Evolutionary conservation across 2,329 filamentous ascomycete genomes (phyloP).

Genomic region (Juglanconis juglandina): DNA sequence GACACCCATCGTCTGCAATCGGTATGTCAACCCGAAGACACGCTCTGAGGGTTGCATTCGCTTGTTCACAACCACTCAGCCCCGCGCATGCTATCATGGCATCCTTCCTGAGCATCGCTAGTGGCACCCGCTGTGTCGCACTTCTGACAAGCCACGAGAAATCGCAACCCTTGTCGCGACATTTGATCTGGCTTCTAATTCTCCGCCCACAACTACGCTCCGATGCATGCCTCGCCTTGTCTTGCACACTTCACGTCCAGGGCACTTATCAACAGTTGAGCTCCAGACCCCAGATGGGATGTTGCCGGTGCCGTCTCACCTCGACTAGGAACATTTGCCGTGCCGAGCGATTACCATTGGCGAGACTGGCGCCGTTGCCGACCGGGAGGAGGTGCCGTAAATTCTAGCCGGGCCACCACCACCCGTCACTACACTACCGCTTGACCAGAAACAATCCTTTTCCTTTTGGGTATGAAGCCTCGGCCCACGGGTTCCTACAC

Average conservation of each 20-base stretch:
- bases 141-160: constrained; percentile 7
- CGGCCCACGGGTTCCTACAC: neutral
- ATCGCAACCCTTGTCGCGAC: constrained; percentile 4
- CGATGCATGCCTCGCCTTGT: neutral
- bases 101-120: neutral
- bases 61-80: neutral
- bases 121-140: neutral
- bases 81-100: neutral
- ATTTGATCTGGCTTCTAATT: neutral
- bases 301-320: no score
- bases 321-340: no score
- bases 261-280: no score
- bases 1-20: neutral
- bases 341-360: no score
- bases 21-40: neutral
- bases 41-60: neutral
- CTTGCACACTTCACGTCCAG: neutral
- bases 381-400: no score
- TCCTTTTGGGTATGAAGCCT: neutral
- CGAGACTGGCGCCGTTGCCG: no score
- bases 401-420: no score
- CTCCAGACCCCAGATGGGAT: no score
- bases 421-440: neutral
- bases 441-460: neutral
- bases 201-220: neutral